These are phyloP conservation scores for Candida coquimbonensis DNA, from an alignment of 805 yeast species.

Conservation along the genomic window DNA sequence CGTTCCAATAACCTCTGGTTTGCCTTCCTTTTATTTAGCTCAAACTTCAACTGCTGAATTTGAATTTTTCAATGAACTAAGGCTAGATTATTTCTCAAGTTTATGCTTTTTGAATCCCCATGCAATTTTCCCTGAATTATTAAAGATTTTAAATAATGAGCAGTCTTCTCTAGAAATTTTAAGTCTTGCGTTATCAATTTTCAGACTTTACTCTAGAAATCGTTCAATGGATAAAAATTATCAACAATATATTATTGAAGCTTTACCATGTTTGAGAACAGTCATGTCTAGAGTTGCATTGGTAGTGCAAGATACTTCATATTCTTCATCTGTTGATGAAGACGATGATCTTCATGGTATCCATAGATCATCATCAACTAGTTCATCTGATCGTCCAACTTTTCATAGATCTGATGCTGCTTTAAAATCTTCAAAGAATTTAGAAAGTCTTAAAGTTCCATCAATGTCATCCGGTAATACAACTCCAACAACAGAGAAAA, in stretches of 20 bases:
- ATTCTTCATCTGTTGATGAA: slow-evolving; percentile 11
- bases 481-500: slow-evolving; percentile 20
- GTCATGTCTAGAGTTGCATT: slow-evolving; percentile 17
- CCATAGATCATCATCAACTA: slow-evolving; percentile 13
- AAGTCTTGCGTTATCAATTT: slow-evolving; percentile 30
- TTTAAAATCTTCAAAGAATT: slow-evolving; percentile 1
- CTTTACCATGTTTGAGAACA: slow-evolving; percentile 27
- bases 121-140: slow-evolving; percentile 14
- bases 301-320: slow-evolving; percentile 15
- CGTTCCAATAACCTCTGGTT: slow-evolving; percentile 17
- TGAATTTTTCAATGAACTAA: slow-evolving; percentile 22
- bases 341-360: slow-evolving; percentile 15
- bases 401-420: slow-evolving; percentile 7
- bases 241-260: slow-evolving; percentile 20
- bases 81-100: slow-evolving; percentile 24
- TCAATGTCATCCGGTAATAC: slow-evolving; percentile 16
- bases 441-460: slow-evolving; percentile 12
- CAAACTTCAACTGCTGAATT: slow-evolving; percentile 14
- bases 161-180: slow-evolving; percentile 25
- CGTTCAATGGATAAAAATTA: slow-evolving; percentile 23
- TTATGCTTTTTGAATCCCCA: slow-evolving; percentile 19
- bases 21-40: slow-evolving; percentile 11
- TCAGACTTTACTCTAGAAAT: slow-evolving; percentile 27
- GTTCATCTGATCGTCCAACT: slow-evolving; percentile 10
- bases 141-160: slow-evolving; percentile 24